Base-by-base conservation (phyloP, 2,329 filamentous ascomycete genomes). In the Cadophora luteo-olivacea region DNA sequence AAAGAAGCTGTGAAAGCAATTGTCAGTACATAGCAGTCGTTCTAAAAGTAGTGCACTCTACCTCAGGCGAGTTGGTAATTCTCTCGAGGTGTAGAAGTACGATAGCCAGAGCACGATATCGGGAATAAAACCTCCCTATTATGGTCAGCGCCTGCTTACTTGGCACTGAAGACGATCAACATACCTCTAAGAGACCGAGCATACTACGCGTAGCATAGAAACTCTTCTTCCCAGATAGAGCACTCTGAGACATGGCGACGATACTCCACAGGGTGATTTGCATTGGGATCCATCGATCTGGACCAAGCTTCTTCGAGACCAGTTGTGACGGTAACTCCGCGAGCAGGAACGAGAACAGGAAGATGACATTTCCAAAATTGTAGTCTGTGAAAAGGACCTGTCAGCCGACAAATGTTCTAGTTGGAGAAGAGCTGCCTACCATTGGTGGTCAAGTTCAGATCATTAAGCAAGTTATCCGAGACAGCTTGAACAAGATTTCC, bases 1-100 rank as follows among this genome's bases (percentile, higher is more conserved):
- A 80, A 93, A 93, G 78, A 84, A 87, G 72, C 87, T 87, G 22
- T 93, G 79, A 16, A 16, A 2, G 2, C 1, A 22, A n/a, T 1
- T 9, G 24, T 38, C 25, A 63, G 49, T 22, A 33, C 25, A 32
- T 3, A 14, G 12, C 7, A 16, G 3, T 16, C 16, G 41, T 16
- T 2, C 12, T 19, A 3, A 2, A 19, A 6, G 2, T 1, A 19
- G 41, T 45, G 12, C 1, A 16, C 19, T 38, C 22, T 63, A 67
- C 65, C 65, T 68, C 8, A 69, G 67, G n/a, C 67, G 63, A 22
- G 57, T 69, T 3, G 67, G 67, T 3, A 69, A 57, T 60, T 69
- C 67, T 64, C 84, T 84, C 0, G 87, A 87, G 57, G 87, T 93
- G 80, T 93, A 94, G 79, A 91, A 94, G 78, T 94, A 94, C 3